phyloP scores from a whole-genome alignment of 441 rosid genomes.

The Metrosideros polymorpha region DNA sequence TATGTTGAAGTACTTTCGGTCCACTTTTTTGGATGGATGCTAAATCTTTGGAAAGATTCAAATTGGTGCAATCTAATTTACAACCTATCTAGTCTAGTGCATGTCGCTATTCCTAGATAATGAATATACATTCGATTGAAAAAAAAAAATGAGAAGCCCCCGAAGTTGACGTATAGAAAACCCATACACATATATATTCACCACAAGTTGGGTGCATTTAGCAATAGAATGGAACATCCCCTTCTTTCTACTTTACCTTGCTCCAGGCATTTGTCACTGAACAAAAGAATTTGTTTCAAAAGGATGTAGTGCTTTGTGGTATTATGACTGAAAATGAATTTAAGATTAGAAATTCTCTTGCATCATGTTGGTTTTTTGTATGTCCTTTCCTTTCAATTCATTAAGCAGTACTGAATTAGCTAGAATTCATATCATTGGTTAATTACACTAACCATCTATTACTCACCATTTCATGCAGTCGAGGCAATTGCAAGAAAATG shows the following conservation, averaged over 20 bases:
- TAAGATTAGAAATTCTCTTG: neutral
- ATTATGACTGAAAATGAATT: neutral
- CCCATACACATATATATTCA: neutral
- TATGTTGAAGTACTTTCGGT: neutral
- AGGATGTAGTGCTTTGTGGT: neutral
- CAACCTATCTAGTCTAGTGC: neutral
- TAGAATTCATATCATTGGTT: neutral
- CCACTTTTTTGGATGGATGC: neutral
- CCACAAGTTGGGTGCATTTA: neutral
- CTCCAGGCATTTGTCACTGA: neutral
- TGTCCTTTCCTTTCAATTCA: neutral
- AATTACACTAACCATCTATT: neutral
- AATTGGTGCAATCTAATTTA: neutral
- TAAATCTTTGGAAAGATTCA: neutral
- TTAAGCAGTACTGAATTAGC: neutral
- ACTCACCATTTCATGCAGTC: slow-evolving; percentile 38
- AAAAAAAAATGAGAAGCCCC: neutral
- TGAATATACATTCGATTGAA: neutral
- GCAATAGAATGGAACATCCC: neutral
- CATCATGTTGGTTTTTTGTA: neutral
- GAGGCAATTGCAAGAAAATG: slow-evolving; percentile 79
- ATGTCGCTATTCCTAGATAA: neutral
- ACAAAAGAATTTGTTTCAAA: neutral
- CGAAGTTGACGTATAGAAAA: neutral
- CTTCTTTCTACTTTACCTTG: neutral